These are phyloP conservation scores for Naematelia aurantialba DNA, from an alignment of 768 basidiomycete species.

Conservation along the genomic window DNA sequence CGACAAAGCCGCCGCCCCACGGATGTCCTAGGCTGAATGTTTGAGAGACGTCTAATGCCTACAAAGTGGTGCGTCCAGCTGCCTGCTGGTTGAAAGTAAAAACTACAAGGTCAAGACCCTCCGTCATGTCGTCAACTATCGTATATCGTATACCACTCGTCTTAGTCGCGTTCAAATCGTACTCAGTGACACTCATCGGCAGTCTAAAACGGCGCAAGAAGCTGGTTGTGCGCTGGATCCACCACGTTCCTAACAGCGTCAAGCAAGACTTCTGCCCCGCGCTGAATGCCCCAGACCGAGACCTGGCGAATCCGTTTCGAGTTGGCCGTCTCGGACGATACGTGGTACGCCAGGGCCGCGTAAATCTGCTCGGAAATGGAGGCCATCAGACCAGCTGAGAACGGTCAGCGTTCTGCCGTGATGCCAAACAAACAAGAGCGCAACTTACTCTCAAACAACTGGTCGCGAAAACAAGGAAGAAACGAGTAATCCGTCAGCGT, in stretches of 20 bases:
- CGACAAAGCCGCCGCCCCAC: too few relatives aligned
- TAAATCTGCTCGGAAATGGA: slow-evolving; percentile 86
- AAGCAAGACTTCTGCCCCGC: slow-evolving; percentile 83
- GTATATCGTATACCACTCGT: too few relatives aligned
- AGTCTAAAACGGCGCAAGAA: slow-evolving; percentile 8
- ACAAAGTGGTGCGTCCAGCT: too few relatives aligned
- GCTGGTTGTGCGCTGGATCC: slow-evolving; percentile 56
- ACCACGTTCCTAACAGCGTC: slow-evolving; percentile 70
- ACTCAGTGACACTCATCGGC: too few relatives aligned
- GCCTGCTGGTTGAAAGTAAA: not conserved
- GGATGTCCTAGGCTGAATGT: too few relatives aligned
- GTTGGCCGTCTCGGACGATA: slow-evolving; percentile 68
- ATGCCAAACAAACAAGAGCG: slow-evolving; percentile 3
- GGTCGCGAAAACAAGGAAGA: slow-evolving; percentile 17
- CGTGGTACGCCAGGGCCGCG: slow-evolving; percentile 91
- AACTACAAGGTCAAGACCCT: not conserved
- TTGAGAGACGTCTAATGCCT: too few relatives aligned
- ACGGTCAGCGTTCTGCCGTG: slow-evolving; percentile 14
- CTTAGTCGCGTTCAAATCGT: too few relatives aligned
- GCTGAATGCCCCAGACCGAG: slow-evolving; percentile 89
- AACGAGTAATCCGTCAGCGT: slow-evolving; percentile 10
- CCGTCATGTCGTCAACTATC: not conserved
- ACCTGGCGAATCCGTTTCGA: slow-evolving; percentile 85
- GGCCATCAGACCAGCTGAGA: slow-evolving; percentile 83
- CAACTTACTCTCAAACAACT: slow-evolving; percentile 89